Conservation (phyloP, 768 basidiomycete species). For the Tremella fuciformis region DNA sequence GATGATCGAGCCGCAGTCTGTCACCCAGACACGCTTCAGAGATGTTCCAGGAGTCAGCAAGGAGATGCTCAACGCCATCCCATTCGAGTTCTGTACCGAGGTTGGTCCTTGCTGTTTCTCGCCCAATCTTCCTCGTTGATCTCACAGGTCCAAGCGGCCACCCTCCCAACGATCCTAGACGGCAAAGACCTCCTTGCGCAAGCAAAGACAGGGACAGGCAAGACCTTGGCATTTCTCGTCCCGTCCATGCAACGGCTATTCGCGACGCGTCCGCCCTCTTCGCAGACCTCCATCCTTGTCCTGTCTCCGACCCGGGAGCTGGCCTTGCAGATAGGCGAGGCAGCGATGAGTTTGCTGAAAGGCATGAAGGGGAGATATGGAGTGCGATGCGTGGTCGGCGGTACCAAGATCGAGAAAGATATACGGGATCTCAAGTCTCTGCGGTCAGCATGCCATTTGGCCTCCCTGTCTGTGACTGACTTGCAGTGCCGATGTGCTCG, state of each 20-base stretch:
- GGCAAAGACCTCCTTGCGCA: slow-evolving; percentile 67
- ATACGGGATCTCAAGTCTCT: slow-evolving; percentile 44
- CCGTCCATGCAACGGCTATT: slow-evolving; percentile 65
- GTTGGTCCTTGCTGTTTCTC: slow-evolving; percentile 15
- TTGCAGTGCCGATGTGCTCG: slow-evolving; percentile 45
- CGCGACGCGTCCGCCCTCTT: slow-evolving; percentile 67
- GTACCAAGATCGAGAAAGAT: slow-evolving; percentile 55
- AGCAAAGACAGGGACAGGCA: slow-evolving; percentile 69
- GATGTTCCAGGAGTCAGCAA: slow-evolving; percentile 14
- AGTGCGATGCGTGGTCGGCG: slow-evolving; percentile 61
- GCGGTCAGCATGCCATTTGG: slow-evolving; percentile 6
- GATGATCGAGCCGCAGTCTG: background rate
- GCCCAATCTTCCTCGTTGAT: no score
- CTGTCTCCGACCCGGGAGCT: slow-evolving; percentile 92
- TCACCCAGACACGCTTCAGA: slow-evolving; percentile 8
- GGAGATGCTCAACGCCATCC: slow-evolving; percentile 18
- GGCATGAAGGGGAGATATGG: slow-evolving; percentile 53
- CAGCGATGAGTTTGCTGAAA: slow-evolving; percentile 52
- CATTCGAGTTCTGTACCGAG: slow-evolving; percentile 44
- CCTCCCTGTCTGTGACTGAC: background rate
- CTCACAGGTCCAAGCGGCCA: slow-evolving; percentile 57
- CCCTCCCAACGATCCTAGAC: slow-evolving; percentile 63
- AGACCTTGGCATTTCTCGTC: slow-evolving; percentile 70
- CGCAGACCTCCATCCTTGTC: slow-evolving; percentile 72
- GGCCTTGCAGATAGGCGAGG: slow-evolving; percentile 72